Evolutionary conservation across 345 rosid genomes (phyloP).

Genomic region (Noccaea bulbosa): DNA sequence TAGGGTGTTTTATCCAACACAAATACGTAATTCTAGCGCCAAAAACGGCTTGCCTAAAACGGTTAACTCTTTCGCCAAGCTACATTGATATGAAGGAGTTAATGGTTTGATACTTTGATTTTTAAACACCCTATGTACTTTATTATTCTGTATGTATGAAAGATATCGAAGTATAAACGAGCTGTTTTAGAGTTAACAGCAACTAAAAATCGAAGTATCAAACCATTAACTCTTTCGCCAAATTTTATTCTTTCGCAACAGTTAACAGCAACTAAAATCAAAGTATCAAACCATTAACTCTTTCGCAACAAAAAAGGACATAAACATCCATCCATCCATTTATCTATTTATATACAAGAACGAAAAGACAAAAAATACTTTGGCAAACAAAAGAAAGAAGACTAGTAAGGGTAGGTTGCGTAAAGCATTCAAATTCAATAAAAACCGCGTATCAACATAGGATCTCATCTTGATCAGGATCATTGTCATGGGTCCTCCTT

Average conservation of each 20-base stretch:
- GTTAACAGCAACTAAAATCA: not conserved
- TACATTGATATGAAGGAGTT: no score
- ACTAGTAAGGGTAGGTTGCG: conserved; percentile 25
- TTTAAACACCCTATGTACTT: no score
- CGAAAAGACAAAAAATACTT: not conserved
- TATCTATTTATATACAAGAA: not conserved
- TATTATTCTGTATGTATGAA: no score
- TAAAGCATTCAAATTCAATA: conserved; percentile 32
- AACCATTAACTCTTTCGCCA: no score
- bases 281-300: not conserved
- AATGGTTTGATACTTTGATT: no score
- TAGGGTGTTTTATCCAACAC: no score
- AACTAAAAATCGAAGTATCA: no score
- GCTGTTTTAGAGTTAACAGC: no score
- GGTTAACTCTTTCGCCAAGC: no score
- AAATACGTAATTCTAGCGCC: no score
- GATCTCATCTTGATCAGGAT: conserved; percentile 36
- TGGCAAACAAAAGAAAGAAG: conserved; percentile 7
- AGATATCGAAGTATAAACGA: no score
- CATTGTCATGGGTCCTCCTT: conserved; percentile 31
- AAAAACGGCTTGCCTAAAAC: not conserved
- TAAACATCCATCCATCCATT: not conserved
- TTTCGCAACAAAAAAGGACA: not conserved
- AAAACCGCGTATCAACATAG: conserved; percentile 36
- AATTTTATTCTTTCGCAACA: no score